Conservation (phyloP, 2,329 filamentous ascomycete species). For the Fusarium heterosporum region DNA sequence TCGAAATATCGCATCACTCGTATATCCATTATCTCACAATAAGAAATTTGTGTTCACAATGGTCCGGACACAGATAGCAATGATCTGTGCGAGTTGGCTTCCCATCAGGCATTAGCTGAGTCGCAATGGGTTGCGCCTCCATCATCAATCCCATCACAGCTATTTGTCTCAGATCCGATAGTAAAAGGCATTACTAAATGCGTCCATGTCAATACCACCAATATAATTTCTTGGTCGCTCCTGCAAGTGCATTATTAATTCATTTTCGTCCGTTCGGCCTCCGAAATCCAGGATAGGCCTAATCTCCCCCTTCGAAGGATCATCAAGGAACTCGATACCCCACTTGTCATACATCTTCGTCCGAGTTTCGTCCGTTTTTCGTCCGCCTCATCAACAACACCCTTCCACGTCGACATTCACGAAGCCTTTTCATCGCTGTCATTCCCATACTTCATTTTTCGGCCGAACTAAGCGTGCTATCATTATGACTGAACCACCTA, state of each 20-base stretch:
- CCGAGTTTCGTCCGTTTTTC: slow-evolving; percentile 34
- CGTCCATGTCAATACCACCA: neutral
- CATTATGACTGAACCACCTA: slow-evolving; percentile 32
- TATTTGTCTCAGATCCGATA: too few relatives aligned
- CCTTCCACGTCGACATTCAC: slow-evolving; percentile 1
- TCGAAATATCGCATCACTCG: too few relatives aligned
- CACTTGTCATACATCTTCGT: slow-evolving; percentile 11
- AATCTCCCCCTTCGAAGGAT: neutral
- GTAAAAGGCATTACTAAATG: too few relatives aligned
- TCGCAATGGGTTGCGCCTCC: too few relatives aligned
- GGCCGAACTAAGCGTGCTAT: slow-evolving; percentile 36
- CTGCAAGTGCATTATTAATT: slow-evolving; percentile 9
- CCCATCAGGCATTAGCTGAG: too few relatives aligned
- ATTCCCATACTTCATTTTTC: slow-evolving; percentile 8
- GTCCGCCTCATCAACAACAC: slow-evolving; percentile 14
- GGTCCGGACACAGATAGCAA: too few relatives aligned
- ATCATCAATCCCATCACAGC: too few relatives aligned
- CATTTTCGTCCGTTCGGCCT: slow-evolving; percentile 29
- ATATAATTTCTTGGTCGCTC: neutral
- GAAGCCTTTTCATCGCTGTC: neutral
- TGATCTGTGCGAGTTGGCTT: too few relatives aligned
- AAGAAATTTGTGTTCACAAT: too few relatives aligned
- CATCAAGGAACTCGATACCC: neutral
- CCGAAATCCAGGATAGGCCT: slow-evolving; percentile 35
- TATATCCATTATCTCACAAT: too few relatives aligned